Evolutionary conservation across 352 stramenopile genomes (phyloP).

Genomic region (Achlya hypogyna): DNA sequence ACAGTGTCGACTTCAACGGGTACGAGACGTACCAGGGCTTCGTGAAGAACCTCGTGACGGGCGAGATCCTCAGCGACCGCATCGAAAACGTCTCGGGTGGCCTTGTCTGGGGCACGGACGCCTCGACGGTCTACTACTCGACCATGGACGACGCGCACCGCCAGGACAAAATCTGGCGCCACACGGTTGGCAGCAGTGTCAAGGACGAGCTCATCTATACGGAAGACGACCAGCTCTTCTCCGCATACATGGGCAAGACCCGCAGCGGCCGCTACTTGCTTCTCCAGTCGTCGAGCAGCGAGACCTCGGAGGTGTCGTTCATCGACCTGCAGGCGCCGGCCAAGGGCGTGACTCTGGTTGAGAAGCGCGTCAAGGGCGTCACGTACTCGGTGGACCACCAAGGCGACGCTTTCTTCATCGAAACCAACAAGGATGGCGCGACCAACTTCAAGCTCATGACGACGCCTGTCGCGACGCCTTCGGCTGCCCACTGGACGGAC

Average conservation of each 20-base stretch:
- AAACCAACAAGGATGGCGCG: slow-evolving; percentile 88
- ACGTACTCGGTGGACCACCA: slow-evolving; percentile 85
- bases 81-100: slow-evolving; percentile 79
- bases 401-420: slow-evolving; percentile 85
- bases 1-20: slow-evolving; percentile 91
- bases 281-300: slow-evolving; percentile 76
- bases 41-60: slow-evolving; percentile 78
- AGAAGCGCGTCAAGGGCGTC: slow-evolving; percentile 42
- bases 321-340: slow-evolving; percentile 50
- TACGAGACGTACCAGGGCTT: slow-evolving; percentile 91
- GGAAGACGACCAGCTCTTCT: slow-evolving; percentile 92
- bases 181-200: slow-evolving; percentile 67
- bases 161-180: slow-evolving; percentile 90
- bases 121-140: slow-evolving; percentile 89
- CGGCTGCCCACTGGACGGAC: slow-evolving; percentile 73
- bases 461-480: slow-evolving; percentile 40
- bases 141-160: slow-evolving; percentile 88
- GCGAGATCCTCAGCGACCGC: slow-evolving; percentile 52
- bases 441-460: slow-evolving; percentile 92
- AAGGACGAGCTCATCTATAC: slow-evolving; percentile 89
- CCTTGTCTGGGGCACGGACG: slow-evolving; percentile 86
- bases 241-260: slow-evolving; percentile 86
- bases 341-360: slow-evolving; percentile 42
- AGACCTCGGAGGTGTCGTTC: slow-evolving; percentile 88
- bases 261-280: slow-evolving; percentile 90